Evolutionary conservation across 2,329 filamentous ascomycete species (phyloP), one percentile per base, ranked within the genome.

Genomic region (Aspergillus luchuensis): DNA sequence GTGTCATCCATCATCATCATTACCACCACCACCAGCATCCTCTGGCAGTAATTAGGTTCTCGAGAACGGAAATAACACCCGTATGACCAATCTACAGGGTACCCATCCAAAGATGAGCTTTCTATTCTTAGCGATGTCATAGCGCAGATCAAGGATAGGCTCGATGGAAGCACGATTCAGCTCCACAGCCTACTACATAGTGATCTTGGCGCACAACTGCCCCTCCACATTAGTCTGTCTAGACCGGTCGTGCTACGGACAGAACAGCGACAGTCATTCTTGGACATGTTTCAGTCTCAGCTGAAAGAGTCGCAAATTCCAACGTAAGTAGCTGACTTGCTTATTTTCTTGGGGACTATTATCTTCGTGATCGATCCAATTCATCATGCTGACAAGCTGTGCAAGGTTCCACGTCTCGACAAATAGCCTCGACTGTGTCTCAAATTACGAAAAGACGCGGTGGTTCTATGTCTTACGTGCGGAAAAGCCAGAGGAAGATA

Each of bases 191-290:
- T 95, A 61, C 80, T 98, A 5, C 85, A 84, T 45, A 96, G 89
- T 64, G 90, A 95, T 60, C 84, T 97, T 0, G 90, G 87, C 60
- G 87, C 88, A 5, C 88, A 90, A 5, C 80, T 91, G 53, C 94
- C 94, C 3, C 82, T 99, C 50, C 95, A 99, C 76, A 88, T 99
- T 70, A 97, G 92, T 67, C 84, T 99, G 6, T 98, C 95, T 7
- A 85, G 91, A 5, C 90, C 95, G 0, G 80, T 98, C 54, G 84
- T 88, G 11, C 85, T 99, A 33, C 80, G 81, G 51, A 92, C 91
- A 0, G 82, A 87, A n/a, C 83, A 89, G 64, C 91, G 91, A 66
- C 86, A 89, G 28, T 67, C 65, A 0, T 97, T 97, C 71, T 79
- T 90, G 5, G 76, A 83, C 4, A 75, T 76, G 0, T 73, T 96